These are phyloP conservation scores for Nigrospora oryzae DNA, from an alignment of 2,329 filamentous ascomycete species.

Conservation along the genomic window DNA sequence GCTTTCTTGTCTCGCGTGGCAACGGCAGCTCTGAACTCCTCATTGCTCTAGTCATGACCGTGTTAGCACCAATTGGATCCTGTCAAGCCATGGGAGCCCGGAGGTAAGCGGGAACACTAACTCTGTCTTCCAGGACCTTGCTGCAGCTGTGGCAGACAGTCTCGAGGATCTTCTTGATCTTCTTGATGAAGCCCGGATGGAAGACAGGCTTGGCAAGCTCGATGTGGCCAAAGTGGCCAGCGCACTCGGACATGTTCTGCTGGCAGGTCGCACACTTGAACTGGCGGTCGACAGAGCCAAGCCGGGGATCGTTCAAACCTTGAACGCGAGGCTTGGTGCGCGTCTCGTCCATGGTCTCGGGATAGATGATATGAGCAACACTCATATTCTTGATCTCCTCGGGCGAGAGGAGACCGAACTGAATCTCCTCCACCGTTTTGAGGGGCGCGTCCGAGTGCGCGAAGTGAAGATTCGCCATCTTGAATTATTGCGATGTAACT, in stretches of 20 bases:
- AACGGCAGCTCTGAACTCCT: slow-evolving; percentile 75
- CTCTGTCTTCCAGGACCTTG: slow-evolving; percentile 94
- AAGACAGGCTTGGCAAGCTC: slow-evolving; percentile 95
- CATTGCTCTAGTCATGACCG: slow-evolving; percentile 62
- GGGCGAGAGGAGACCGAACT: slow-evolving; percentile 94
- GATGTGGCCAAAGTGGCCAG: slow-evolving; percentile 97
- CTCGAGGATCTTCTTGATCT: slow-evolving; percentile 98
- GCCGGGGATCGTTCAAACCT: slow-evolving; percentile 89
- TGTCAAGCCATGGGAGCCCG: slow-evolving; percentile 29
- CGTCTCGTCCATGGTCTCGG: slow-evolving; percentile 99
- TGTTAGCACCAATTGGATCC: slow-evolving; percentile 52
- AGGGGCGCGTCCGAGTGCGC: slow-evolving; percentile 88
- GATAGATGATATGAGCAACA: slow-evolving; percentile 90
- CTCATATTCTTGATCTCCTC: slow-evolving; percentile 99
- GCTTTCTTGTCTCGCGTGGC: slow-evolving; percentile 84
- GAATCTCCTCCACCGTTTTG: slow-evolving; percentile 97
- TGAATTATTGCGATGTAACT: slow-evolving; percentile 28
- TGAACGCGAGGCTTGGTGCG: slow-evolving; percentile 83
- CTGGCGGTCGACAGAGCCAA: slow-evolving; percentile 92
- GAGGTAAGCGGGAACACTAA: slow-evolving; percentile 66
- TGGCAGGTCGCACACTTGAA: slow-evolving; percentile 96
- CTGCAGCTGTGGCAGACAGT: slow-evolving; percentile 99
- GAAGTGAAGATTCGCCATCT: slow-evolving; percentile 88
- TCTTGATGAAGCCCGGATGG: slow-evolving; percentile 92
- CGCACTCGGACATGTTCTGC: slow-evolving; percentile 91